These are phyloP conservation scores for Ceratocystis ficicola DNA, from an alignment of 2,329 filamentous ascomycete genomes.

Conservation along the genomic window DNA sequence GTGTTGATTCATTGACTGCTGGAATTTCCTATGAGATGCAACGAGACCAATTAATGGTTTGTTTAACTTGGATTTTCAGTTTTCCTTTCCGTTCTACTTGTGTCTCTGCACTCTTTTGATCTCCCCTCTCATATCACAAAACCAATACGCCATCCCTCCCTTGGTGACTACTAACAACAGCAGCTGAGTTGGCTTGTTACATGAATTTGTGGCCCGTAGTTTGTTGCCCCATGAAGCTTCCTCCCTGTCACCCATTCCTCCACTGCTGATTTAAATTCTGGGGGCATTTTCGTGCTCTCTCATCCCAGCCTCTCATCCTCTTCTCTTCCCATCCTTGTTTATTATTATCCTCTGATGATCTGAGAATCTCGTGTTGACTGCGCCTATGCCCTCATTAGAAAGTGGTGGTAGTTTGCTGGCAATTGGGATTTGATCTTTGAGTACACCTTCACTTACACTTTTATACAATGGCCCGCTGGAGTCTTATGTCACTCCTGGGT, in stretches of 20 bases:
- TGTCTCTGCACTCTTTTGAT: too few relatives aligned
- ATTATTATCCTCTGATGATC: not conserved
- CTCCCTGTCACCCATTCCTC: not conserved
- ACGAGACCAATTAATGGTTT: not conserved
- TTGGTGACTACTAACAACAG: not conserved
- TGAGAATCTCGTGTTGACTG: not conserved
- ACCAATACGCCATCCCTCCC: too few relatives aligned
- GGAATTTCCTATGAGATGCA: not conserved
- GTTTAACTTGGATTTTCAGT: too few relatives aligned
- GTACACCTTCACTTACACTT: not conserved
- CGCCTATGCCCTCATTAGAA: not conserved
- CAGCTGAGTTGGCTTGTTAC: not conserved
- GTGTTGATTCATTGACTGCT: not conserved
- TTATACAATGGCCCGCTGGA: constrained; percentile 15
- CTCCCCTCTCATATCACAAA: too few relatives aligned
- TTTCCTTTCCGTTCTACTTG: too few relatives aligned
- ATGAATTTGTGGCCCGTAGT: not conserved
- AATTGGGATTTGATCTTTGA: not conserved
- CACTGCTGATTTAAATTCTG: not conserved
- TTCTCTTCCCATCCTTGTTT: not conserved
- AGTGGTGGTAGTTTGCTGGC: not conserved
- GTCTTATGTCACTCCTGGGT: constrained; percentile 19
- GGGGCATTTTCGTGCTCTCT: not conserved
- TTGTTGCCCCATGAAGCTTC: not conserved
- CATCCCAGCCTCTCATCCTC: not conserved